Base-by-base conservation (phyloP, 2,329 filamentous ascomycete species). In the Aspergillus oerlinghausenensis region DNA sequence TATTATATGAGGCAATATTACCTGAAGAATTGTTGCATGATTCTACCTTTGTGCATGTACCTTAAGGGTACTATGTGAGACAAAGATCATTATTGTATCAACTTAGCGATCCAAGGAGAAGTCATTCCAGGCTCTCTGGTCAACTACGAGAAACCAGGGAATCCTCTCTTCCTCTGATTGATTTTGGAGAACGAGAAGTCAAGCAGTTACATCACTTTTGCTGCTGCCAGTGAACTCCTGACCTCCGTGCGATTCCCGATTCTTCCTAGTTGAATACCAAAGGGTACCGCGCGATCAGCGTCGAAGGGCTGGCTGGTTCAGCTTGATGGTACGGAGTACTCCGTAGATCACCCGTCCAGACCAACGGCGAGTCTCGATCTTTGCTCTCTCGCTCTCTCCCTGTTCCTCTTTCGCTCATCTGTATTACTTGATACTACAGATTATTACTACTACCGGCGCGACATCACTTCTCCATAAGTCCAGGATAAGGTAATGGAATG, bases 11-110 rank as follows among this genome's bases (percentile, higher is more conserved):
- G 21, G 29, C 26, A 35, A 49, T 26, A 32, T 40, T 51, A 53
- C 54, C 58, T 62, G 60, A 62, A 57, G 60, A 62, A 60, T 51
- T 58, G 54, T 51, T 51, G 49, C 52, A 48, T 49, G 42, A 51
- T 54, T 49, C 17, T 38, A n/a, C 23, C 21, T 10, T 45, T 40
- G 25, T 28, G 49, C 42, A 4, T 43, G 8, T 21, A 35, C 32
- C 40, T 23, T 40, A 49, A 51, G 14, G 26, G 14, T 21, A 43
- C n/a, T 43, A 19, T 3, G n/a, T 6, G n/a, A 21, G 32, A 17
- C 32, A 38, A 38, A 28, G 26, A 55, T 23, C 43, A 45, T 35
- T 43, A 49, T 48, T 19, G 32, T 50, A 43, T 32, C 26, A 4
- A 29, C 21, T 32, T n/a, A 11, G n/a, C 19, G 42, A 28, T 40